Evolutionary conservation across 805 yeast genomes (phyloP).

Genomic region (Spathaspora passalidarum): DNA sequence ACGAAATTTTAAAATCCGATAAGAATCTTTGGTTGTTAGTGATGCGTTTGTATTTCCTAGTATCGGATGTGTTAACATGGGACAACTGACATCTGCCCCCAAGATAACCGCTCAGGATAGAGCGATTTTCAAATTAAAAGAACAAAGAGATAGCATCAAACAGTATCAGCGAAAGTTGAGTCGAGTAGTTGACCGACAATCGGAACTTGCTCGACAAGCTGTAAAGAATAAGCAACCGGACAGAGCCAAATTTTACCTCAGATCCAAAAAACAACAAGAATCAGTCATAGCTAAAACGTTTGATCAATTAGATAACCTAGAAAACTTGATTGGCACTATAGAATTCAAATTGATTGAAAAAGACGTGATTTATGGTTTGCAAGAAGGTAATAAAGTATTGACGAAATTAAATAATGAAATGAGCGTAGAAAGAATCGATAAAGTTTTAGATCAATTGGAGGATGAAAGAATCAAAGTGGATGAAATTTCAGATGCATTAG

Average conservation of each 20-base stretch:
- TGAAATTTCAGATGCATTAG: conserved; percentile 59
- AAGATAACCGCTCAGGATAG: conserved; percentile 80
- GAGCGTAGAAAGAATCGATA: conserved; percentile 75
- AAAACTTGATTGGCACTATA: conserved; percentile 71
- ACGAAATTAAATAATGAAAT: conserved; percentile 75
- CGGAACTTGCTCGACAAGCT: conserved; percentile 54
- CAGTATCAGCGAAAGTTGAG: conserved; percentile 66
- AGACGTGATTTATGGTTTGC: conserved; percentile 76
- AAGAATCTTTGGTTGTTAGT: too few relatives aligned
- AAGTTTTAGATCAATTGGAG: conserved; percentile 76
- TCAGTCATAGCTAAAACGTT: conserved; percentile 66
- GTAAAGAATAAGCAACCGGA: conserved; percentile 51
- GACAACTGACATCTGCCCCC: conserved; percentile 42
- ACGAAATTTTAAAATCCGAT: not conserved
- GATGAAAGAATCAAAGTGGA: conserved; percentile 80
- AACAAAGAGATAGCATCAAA: conserved; percentile 81
- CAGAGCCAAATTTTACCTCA: conserved; percentile 65
- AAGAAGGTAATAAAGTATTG: conserved; percentile 76
- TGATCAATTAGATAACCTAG: conserved; percentile 75
- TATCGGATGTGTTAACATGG: conserved; percentile 32
- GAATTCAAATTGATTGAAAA: conserved; percentile 89
- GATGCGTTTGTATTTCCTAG: too few relatives aligned
- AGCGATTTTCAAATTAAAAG: conserved; percentile 81
- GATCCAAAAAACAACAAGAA: conserved; percentile 80
- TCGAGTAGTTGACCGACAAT: conserved; percentile 59